Evolutionary conservation across 176 grass and related monocot genomes (phyloP).

Genomic region (Neostapfia colusana): DNA sequence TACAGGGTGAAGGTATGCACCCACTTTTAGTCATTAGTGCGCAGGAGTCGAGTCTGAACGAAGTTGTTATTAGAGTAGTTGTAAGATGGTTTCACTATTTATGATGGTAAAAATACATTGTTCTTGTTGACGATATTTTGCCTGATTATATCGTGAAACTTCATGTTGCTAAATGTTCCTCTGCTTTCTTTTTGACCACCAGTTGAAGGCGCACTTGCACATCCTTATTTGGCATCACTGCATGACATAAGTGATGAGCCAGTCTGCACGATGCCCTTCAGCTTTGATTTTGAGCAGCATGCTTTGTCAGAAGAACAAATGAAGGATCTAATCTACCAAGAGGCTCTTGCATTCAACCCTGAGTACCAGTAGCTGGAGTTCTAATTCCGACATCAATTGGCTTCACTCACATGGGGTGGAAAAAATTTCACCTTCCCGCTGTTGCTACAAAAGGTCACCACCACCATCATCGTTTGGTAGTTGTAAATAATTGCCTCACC

Average conservation of each 20-base stretch:
- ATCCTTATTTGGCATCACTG: slow-evolving; percentile 89
- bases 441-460: slow-evolving; percentile 23
- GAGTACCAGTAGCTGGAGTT: slow-evolving; percentile 61
- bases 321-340: slow-evolving; percentile 95
- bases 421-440: slow-evolving; percentile 13
- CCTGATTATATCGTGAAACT: slow-evolving; percentile 6
- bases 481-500: slow-evolving; percentile 64
- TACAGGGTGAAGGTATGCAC: neutral
- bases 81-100: neutral
- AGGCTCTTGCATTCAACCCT: slow-evolving; percentile 86
- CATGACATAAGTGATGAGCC: slow-evolving; percentile 96
- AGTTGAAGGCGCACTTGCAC: slow-evolving; percentile 97
- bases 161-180: slow-evolving; percentile 23
- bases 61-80: slow-evolving; percentile 10
- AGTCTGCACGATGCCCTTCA: slow-evolving; percentile 69
- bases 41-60: neutral
- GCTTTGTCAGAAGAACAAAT: slow-evolving; percentile 94
- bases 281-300: slow-evolving; percentile 96
- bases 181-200: slow-evolving; percentile 21
- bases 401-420: slow-evolving; percentile 44
- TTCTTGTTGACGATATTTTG: neutral
- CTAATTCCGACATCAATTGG: slow-evolving; percentile 7
- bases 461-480: slow-evolving; percentile 24
- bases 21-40: neutral
- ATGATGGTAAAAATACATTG: slow-evolving; percentile 1